Evolutionary conservation across 768 basidiomycete species (phyloP).

Genomic region (Hypholoma fasciculare): DNA sequence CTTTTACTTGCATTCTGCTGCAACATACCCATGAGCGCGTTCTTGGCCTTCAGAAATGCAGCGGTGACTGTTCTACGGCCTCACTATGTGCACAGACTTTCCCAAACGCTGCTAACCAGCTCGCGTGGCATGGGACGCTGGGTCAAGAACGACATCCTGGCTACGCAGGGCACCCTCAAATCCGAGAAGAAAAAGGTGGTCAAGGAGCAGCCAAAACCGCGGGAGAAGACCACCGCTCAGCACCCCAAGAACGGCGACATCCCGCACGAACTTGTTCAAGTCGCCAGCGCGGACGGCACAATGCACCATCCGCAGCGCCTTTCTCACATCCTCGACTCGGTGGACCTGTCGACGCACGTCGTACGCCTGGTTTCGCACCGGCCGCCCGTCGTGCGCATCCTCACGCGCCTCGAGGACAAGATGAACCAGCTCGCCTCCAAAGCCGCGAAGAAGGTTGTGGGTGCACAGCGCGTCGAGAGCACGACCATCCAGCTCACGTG

Average conservation of each 20-base stretch:
- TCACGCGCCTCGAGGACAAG: slow-evolving; percentile 27
- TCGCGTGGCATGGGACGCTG: slow-evolving; percentile 4
- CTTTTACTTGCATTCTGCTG: not conserved
- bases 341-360: slow-evolving; percentile 41
- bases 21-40: slow-evolving; percentile 24
- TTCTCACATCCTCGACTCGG: slow-evolving; percentile 39
- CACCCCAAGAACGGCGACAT: slow-evolving; percentile 24
- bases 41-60: slow-evolving; percentile 29
- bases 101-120: not conserved
- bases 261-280: slow-evolving; percentile 19
- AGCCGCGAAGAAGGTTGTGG: slow-evolving; percentile 36
- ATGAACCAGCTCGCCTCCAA: slow-evolving; percentile 34
- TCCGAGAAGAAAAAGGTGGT: not conserved
- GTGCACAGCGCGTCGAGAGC: slow-evolving; percentile 34
- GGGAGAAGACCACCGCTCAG: not conserved
- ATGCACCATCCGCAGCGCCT: slow-evolving; percentile 26
- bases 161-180: slow-evolving; percentile 1
- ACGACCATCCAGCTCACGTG: slow-evolving; percentile 80
- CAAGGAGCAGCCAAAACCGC: not conserved
- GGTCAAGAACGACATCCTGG: too few species aligned
- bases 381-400: slow-evolving; percentile 64
- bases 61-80: slow-evolving; percentile 20
- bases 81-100: not conserved
- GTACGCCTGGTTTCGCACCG: slow-evolving; percentile 54
- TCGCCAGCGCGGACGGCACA: slow-evolving; percentile 17